phyloP scores from a whole-genome alignment of 768 basidiomycete genomes.

The Strobilomyces dryophilus region DNA sequence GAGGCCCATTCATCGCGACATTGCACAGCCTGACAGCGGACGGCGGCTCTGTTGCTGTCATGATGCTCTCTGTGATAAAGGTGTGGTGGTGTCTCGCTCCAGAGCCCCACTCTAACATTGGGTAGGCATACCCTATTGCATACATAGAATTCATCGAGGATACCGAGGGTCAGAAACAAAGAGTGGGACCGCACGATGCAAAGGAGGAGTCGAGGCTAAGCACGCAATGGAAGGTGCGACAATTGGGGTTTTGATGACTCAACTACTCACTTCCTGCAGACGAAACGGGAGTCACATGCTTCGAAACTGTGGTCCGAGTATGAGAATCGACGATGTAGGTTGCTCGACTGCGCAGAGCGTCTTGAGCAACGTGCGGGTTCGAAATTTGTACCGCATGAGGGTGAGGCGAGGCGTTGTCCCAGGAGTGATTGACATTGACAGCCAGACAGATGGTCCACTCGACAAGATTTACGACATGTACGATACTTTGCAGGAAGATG shows the following conservation, averaged over 20 bases:
- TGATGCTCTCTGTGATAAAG: slow-evolving; percentile 73
- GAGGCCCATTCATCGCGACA: slow-evolving; percentile 63
- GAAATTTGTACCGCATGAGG: slow-evolving; percentile 42
- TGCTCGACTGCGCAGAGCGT: slow-evolving; percentile 61
- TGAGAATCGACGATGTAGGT: slow-evolving; percentile 49
- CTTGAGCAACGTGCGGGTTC: slow-evolving; percentile 54
- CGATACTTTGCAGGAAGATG: slow-evolving; percentile 57
- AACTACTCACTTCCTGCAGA: slow-evolving; percentile 35
- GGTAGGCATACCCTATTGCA: slow-evolving; percentile 67
- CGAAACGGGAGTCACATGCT: slow-evolving; percentile 53
- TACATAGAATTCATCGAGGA: slow-evolving; percentile 67
- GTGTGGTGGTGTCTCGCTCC: slow-evolving; percentile 28
- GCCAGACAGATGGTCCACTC: slow-evolving; percentile 28
- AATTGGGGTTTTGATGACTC: background rate
- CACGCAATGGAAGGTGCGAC: slow-evolving; percentile 68
- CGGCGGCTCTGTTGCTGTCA: slow-evolving; percentile 71
- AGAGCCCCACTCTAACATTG: background rate
- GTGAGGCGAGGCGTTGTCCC: slow-evolving; percentile 21
- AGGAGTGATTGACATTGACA: background rate
- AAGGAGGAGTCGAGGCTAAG: slow-evolving; percentile 60
- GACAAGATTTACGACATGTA: slow-evolving; percentile 54
- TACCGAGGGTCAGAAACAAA: slow-evolving; percentile 43
- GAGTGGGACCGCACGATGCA: slow-evolving; percentile 63
- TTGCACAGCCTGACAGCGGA: slow-evolving; percentile 75
- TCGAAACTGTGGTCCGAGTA: slow-evolving; percentile 53